Conservation (phyloP, 306 rosid species). For the Delonix regia region DNA sequence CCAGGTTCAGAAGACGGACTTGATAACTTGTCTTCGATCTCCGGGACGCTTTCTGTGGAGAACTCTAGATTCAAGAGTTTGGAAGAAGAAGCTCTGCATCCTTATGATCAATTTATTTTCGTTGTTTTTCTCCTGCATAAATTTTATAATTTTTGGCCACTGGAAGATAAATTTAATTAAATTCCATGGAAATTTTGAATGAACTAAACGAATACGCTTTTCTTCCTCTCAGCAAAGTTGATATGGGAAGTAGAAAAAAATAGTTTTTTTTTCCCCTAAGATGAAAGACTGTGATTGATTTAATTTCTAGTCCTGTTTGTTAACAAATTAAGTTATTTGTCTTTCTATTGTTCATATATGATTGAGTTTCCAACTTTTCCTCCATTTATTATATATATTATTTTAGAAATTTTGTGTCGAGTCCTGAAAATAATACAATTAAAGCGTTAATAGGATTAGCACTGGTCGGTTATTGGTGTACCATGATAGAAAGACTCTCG, state of each 20-base stretch:
- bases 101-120: slow-evolving; percentile 7
- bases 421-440: neutral
- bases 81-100: slow-evolving; percentile 77
- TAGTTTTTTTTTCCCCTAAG: neutral
- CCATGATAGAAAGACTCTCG: slow-evolving; percentile 14
- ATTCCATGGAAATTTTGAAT: neutral
- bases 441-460: neutral
- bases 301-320: neutral
- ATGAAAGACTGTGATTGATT: neutral
- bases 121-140: neutral
- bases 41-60: slow-evolving; percentile 38
- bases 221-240: neutral
- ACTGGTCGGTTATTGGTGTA: neutral
- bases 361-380: neutral
- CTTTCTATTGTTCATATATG: neutral
- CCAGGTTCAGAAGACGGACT: slow-evolving; percentile 31
- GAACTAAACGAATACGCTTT: neutral
- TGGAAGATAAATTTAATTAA: neutral
- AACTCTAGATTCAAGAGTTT: slow-evolving; percentile 45
- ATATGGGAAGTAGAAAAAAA: neutral
- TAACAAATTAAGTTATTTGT: neutral
- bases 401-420: neutral
- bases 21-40: slow-evolving; percentile 41
- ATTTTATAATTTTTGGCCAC: neutral
- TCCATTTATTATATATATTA: neutral